These are phyloP conservation scores for Moesziomyces antarcticus DNA, from an alignment of 1,284 basidiomycete genomes.

Conservation along the genomic window DNA sequence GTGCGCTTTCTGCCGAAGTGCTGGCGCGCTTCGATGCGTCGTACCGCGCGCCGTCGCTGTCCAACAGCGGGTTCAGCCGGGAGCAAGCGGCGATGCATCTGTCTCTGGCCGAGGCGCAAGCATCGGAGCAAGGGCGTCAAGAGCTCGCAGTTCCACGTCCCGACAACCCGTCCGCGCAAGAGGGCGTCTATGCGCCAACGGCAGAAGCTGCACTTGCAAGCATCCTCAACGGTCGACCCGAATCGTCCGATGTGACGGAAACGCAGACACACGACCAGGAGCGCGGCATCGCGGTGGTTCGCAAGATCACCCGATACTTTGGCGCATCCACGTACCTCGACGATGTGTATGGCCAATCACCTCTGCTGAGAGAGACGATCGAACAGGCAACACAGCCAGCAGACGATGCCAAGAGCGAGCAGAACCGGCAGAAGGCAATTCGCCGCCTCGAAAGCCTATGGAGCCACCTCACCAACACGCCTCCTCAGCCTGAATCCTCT, in stretches of 20 bases:
- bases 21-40: conserved; percentile 9
- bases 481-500: not conserved
- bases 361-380: conserved; percentile 25
- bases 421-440: conserved; percentile 29
- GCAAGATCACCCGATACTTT: conserved; percentile 31
- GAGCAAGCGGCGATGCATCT: conserved; percentile 39
- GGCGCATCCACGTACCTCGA: conserved; percentile 18
- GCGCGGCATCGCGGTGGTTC: conserved; percentile 9
- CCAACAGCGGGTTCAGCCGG: conserved; percentile 21
- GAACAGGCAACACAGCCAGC: conserved; percentile 12
- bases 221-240: conserved; percentile 9
- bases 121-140: conserved; percentile 15
- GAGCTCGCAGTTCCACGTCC: conserved; percentile 28
- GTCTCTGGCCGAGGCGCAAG: conserved; percentile 23
- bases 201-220: conserved; percentile 17
- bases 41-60: conserved; percentile 34
- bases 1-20: not conserved
- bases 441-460: conserved; percentile 39
- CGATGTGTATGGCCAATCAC: conserved; percentile 31
- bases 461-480: conserved; percentile 25
- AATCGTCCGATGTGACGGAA: conserved; percentile 6
- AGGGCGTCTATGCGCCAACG: conserved; percentile 43
- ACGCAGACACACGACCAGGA: conserved; percentile 3
- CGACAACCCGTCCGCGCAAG: conserved; percentile 15
- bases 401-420: conserved; percentile 4